Base-by-base conservation (phyloP, 2,329 filamentous ascomycete genomes). In the Fusarium fujikuroi region DNA sequence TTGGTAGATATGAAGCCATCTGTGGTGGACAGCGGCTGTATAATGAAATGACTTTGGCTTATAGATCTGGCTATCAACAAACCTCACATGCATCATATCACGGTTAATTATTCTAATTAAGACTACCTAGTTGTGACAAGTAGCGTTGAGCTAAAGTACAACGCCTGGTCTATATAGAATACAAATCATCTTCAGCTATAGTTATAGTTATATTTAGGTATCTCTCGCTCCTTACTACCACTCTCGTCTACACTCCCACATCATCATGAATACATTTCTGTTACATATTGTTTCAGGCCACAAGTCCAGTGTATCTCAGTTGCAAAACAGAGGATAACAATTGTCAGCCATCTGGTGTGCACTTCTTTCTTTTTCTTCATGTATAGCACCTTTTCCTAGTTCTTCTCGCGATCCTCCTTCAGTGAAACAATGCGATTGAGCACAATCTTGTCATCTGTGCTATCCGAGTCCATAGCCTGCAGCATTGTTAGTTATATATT, bases 391-490 rank as follows among this genome's bases (percentile, higher is more conserved):
- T 28, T 49, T 53, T 37, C 19, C 64, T 72, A 79, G 44, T 76
- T 80, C 87, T 95, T 95, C 63, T 90, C 90, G n/a, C 89, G 85
- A 79, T 97, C 94, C 83, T 97, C 95, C 85, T 97, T 97, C 79
- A 98, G 83, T 53, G 92, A 93, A 28, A 98, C 95, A 78, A 98
- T 98, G 58, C 94, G 89, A 84, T 98, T 98, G 36, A 98, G 84
- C 53, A 98, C 89, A 73, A 97, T 86, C 81, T 92, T 93, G n/a
- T 94, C 93, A 37, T 90, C 89, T 1, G 90, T 92, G 67, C 91
- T 93, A 77, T 97, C 94, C 56, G 88, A 89, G 80, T 98, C 95
- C 81, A 97, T 86, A 70, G 85, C 91, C 91, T 87, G 23, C 9
- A 23, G 7, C n/a, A 6, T 40, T 23, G 42, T 79, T 69, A 79